Base-by-base conservation (phyloP, 2,329 filamentous ascomycete genomes). In the Nectriaceae sp. region DNA sequence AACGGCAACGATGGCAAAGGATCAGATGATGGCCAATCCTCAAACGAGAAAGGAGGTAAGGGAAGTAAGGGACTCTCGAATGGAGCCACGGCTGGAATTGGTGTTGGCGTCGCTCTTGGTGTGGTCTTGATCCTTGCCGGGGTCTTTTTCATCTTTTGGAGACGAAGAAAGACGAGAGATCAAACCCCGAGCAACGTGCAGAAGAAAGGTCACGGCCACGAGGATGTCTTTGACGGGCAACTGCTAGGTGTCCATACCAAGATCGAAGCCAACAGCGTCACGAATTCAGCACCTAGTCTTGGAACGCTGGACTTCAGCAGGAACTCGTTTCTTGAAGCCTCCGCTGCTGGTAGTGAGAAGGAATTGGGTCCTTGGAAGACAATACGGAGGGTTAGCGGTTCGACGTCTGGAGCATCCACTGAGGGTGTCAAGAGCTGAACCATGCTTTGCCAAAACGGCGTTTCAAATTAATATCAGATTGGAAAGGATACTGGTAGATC, bases 231-330 rank as follows among this genome's bases (percentile, higher is more conserved):
- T 11, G 57, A 57, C 35, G 56, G 60, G 4, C 50, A 52, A 15
- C 49, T 42, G 44, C 44, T 63, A 26, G 60, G 60, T 5, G 60
- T 63, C 4, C 58, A 57, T n/a, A 62, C 60, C 11, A 60, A 60
- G 51, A 62, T 62, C 40, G 60, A 57, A 18, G 56, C 60, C 37
- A 60, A 39, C 37, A 62, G 54, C 44, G 57, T 56, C 4, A 57
- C 48, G n/a, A 57, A 59, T 0, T 54, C 56, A 20, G 39, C 47
- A 21, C 59, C 59, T 2, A 63, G 56, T 19, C 18, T 60, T 4
- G 59, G 59, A 3, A 58, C 54, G 20, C 42, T 62, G 46, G 62
- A 62, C 56, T 60, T 62, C 33, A 56, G 52, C 4, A 58, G 60
- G 20, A 60, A 54, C 26, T 62, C 60, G 3, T 49, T 62, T 18